A percentile compares a stretch with the other conserved stretches of the same genome.
Evolutionary conservation across 2,329 filamentous ascomycete genomes (phyloP).

Genomic region (Chalara sp.): DNA sequence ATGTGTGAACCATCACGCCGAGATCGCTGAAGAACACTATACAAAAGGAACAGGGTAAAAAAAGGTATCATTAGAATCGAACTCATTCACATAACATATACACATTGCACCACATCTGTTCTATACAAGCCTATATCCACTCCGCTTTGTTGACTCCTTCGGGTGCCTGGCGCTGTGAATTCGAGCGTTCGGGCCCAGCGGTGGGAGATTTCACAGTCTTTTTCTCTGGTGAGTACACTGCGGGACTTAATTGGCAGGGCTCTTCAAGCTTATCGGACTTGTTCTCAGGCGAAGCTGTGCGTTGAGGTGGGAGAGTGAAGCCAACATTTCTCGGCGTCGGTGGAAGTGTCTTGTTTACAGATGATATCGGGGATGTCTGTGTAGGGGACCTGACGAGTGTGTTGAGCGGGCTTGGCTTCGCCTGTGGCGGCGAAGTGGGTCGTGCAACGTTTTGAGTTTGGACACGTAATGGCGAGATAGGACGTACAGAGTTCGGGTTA

Average conservation of each 20-base stretch:
- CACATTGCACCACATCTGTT: no score
- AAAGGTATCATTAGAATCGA: no score
- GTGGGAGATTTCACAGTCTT: no score
- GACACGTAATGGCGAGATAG: neutral
- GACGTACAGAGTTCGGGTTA: neutral
- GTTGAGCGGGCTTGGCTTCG: conserved; percentile 4
- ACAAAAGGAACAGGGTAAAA: no score
- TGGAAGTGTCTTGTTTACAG: conserved; percentile 12
- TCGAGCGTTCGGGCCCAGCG: no score
- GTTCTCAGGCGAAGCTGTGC: neutral
- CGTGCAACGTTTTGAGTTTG: neutral
- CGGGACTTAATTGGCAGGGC: conserved; percentile 36
- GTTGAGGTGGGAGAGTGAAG: neutral
- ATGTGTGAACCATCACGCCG: no score
- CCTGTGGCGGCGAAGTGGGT: conserved; percentile 3
- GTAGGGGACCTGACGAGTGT: neutral
- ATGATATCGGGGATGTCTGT: neutral
- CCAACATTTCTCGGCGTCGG: conserved; percentile 9
- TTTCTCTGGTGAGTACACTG: conserved; percentile 37
- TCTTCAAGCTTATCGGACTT: conserved; percentile 28
- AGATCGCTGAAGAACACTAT: no score
- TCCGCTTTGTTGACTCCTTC: no score
- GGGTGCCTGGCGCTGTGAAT: no score
- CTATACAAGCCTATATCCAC: no score
- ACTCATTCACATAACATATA: no score